Evolutionary conservation across 1,284 basidiomycete species (phyloP).

Genomic region (Leccinum fuscescens): DNA sequence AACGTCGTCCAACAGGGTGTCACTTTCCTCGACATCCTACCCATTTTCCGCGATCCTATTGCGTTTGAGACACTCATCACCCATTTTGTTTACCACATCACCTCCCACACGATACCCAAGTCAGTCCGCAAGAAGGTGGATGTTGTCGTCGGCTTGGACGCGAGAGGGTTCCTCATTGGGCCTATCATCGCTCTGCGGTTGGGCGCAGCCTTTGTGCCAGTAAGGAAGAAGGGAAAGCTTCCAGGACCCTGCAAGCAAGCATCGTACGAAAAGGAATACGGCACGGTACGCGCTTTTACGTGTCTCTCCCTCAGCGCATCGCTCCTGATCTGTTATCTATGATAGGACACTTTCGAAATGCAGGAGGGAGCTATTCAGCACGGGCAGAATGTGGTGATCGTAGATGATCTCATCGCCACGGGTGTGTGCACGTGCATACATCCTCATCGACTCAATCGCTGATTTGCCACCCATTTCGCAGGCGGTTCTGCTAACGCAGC

Average conservation of each 20-base stretch:
- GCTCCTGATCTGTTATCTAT: constrained; percentile 4
- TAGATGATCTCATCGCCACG: constrained; percentile 97
- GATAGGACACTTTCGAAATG: constrained; percentile 91
- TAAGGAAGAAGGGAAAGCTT: constrained; percentile 92
- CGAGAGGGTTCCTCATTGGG: constrained; percentile 93
- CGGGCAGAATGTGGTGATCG: constrained; percentile 83
- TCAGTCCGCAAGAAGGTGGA: constrained; percentile 77
- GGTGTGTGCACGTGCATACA: constrained; percentile 46
- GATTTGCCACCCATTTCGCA: constrained; percentile 29
- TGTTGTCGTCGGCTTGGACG: constrained; percentile 94
- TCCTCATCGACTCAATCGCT: constrained; percentile 1
- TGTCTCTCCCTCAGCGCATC: neutral
- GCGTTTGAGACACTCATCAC: constrained; percentile 91
- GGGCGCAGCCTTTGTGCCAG: constrained; percentile 94
- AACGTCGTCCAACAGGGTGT: constrained; percentile 54
- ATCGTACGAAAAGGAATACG: constrained; percentile 94
- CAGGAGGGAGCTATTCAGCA: constrained; percentile 83
- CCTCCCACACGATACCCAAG: constrained; percentile 68
- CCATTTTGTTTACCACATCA: constrained; percentile 85
- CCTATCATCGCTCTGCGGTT: constrained; percentile 90
- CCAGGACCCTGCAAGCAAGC: constrained; percentile 82
- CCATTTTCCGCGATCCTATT: constrained; percentile 79
- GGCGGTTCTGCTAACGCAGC: constrained; percentile 95
- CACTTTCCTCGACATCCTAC: constrained; percentile 87
- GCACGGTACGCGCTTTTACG: constrained; percentile 46